phyloP scores from a whole-genome alignment of 2,329 filamentous ascomycete species.

The Emmonsiellopsis sp. region DNA sequence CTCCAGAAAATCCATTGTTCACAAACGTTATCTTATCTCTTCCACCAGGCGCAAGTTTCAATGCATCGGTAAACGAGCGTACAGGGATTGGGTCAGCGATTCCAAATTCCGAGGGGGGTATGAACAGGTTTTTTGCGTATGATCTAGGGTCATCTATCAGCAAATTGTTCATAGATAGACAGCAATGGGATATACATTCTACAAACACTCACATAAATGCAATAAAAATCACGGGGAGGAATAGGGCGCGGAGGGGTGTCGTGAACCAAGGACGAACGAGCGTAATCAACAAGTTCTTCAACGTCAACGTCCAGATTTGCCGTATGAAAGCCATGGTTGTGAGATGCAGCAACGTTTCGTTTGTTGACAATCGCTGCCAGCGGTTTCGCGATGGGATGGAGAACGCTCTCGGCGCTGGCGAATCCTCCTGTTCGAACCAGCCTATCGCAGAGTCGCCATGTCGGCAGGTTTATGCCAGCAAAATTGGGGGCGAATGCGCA shows the following conservation, averaged over 20 bases:
- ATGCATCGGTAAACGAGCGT: constrained; percentile 54
- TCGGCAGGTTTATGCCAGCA: too few species aligned
- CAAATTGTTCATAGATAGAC: background rate
- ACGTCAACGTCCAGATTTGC: constrained; percentile 48
- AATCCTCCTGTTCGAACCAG: too few species aligned
- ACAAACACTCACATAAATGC: constrained; percentile 28
- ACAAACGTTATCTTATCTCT: constrained; percentile 68
- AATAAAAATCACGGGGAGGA: constrained; percentile 47
- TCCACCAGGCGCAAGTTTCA: constrained; percentile 47
- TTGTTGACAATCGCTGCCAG: too few species aligned
- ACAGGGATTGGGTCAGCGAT: constrained; percentile 55
- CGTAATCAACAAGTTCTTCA: constrained; percentile 49
- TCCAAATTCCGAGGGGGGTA: constrained; percentile 66
- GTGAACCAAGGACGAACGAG: constrained; percentile 45
- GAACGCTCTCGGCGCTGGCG: too few species aligned
- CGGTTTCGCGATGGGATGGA: too few species aligned
- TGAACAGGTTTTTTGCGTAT: constrained; percentile 74
- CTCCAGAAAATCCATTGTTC: constrained; percentile 60
- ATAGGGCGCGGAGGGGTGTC: constrained; percentile 45
- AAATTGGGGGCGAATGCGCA: too few species aligned
- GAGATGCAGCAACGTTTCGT: too few species aligned
- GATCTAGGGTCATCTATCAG: constrained; percentile 30
- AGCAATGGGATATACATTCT: background rate
- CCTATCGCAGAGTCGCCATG: too few species aligned
- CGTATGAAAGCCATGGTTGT: constrained; percentile 25